phyloP scores from a whole-genome alignment of 2,329 filamentous ascomycete genomes.

The Whalleya microplaca region DNA sequence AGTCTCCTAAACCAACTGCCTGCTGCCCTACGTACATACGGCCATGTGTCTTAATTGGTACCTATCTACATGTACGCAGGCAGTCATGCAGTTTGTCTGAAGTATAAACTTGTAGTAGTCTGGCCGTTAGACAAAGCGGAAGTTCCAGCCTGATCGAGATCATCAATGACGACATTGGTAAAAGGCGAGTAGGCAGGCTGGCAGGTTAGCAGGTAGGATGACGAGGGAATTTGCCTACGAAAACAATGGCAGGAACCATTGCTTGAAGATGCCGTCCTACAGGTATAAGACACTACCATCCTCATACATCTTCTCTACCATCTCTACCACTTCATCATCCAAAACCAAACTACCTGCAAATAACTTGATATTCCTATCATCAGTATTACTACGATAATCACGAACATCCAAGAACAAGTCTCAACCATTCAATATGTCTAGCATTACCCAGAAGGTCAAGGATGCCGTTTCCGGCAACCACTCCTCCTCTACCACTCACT shows the following conservation, averaged over 20 bases:
- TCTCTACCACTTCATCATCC: background rate
- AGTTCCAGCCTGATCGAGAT: slow-evolving; percentile 21
- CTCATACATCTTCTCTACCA: background rate
- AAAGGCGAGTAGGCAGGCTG: slow-evolving; percentile 11
- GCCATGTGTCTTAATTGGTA: too few relatives aligned
- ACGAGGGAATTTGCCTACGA: too few relatives aligned
- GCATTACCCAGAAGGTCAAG: slow-evolving; percentile 63
- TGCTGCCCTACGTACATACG: background rate
- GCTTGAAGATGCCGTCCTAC: background rate
- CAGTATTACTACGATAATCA: background rate
- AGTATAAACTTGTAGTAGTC: too few relatives aligned
- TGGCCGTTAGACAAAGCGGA: background rate
- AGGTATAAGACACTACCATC: slow-evolving; percentile 15
- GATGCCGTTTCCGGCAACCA: slow-evolving; percentile 54
- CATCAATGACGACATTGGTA: slow-evolving; percentile 21
- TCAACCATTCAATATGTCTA: slow-evolving; percentile 53
- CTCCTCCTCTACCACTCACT: slow-evolving; percentile 26
- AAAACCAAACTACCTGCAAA: slow-evolving; percentile 6
- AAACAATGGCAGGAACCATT: slow-evolving; percentile 4
- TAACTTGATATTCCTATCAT: slow-evolving; percentile 8
- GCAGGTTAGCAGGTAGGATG: too few relatives aligned
- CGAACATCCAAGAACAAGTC: background rate
- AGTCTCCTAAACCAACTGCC: background rate
- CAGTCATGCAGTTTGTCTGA: too few relatives aligned
- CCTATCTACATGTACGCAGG: too few relatives aligned